A percentile compares a stretch with the other conserved stretches of the same genome.
These are phyloP conservation scores for Metarhizium robertsii DNA, from an alignment of 2,329 filamentous ascomycete genomes.

Conservation along the genomic window DNA sequence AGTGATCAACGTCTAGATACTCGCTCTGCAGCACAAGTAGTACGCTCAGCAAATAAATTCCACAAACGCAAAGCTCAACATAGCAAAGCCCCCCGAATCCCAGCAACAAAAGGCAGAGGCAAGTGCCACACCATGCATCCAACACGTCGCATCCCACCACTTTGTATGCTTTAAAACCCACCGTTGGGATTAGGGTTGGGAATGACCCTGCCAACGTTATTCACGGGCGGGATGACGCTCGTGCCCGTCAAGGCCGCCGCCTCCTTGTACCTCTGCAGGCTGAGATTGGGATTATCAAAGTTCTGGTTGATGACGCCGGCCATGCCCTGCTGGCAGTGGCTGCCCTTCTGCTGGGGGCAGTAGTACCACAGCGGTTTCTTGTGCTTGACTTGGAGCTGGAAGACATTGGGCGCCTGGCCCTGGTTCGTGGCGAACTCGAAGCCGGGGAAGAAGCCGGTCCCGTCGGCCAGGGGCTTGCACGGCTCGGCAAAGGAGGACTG, in stretches of 20 bases:
- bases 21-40: not conserved
- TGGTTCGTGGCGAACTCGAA: slow-evolving; percentile 30
- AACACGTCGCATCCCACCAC: not conserved
- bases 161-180: not conserved
- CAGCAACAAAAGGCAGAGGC: not conserved
- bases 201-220: slow-evolving; percentile 22
- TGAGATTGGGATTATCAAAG: slow-evolving; percentile 21
- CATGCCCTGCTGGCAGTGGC: slow-evolving; percentile 40
- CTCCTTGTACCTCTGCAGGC: slow-evolving; percentile 23
- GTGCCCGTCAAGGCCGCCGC: slow-evolving; percentile 19
- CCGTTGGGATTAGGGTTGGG: slow-evolving; percentile 25
- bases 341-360: slow-evolving; percentile 29
- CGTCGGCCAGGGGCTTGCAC: slow-evolving; percentile 29
- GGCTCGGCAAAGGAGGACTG: slow-evolving; percentile 32
- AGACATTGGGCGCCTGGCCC: slow-evolving; percentile 30
- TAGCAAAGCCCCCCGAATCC: not conserved
- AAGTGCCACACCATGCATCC: too few species aligned
- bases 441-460: slow-evolving; percentile 34
- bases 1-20: too few species aligned
- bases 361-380: slow-evolving; percentile 34
- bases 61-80: too few species aligned
- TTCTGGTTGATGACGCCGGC: slow-evolving; percentile 36
- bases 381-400: slow-evolving; percentile 34
- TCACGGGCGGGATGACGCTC: slow-evolving; percentile 16
- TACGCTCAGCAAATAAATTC: too few species aligned